Base-by-base conservation (phyloP, 805 yeast species). In the Wickerhamomyces sydowiorum region DNA sequence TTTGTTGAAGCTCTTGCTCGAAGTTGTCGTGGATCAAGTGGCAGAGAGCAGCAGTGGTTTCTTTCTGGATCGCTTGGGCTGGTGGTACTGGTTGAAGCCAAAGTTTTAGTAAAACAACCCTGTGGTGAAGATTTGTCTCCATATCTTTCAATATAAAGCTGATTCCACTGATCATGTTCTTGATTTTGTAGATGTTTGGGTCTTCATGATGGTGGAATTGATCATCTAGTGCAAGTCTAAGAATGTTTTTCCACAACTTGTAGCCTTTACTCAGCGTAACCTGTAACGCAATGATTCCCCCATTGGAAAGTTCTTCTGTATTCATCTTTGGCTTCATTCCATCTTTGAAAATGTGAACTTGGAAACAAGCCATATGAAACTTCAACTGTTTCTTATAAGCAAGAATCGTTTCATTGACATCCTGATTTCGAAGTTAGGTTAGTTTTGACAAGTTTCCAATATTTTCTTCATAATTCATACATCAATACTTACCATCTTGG, bases 301-400 rank as follows among this genome's bases (percentile, higher is more conserved):
- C 43, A 7, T 42, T 30, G 1, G 12, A n/a, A 3, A 46, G n/a
- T 6, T 38, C 34, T 7, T 13, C 18, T 1, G 41, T 18, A 2
- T 17, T 25, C 15, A 31, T 41, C 6, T 18, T 25, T 1, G 54
- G 54, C 19, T 28, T 41, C 3, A 44, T 25, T 1, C 42, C 43
- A 2, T 18, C 29, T 41, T 45, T 44, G 30, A 50, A 42, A 2
- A 50, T 20, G 23, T 50, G 45, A 10, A 41, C 12, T 8, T 41
- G 38, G 22, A 39, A 38, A 10, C 23, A n/a, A 24, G 19, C 20
- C 31, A 21, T 8, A 3, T 14, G 19, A 23, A 14, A 14, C 32
- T 42, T 31, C 14, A 40, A 10, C n/a, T 23, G 7, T 5, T 13
- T n/a, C 18, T 30, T 29, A 24, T 25, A 32, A 9, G 21, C 28